A percentile compares a stretch with the other conserved stretches of the same genome.
Conservation (phyloP, 345 rosid species). For the Geranium rotundifolium region DNA sequence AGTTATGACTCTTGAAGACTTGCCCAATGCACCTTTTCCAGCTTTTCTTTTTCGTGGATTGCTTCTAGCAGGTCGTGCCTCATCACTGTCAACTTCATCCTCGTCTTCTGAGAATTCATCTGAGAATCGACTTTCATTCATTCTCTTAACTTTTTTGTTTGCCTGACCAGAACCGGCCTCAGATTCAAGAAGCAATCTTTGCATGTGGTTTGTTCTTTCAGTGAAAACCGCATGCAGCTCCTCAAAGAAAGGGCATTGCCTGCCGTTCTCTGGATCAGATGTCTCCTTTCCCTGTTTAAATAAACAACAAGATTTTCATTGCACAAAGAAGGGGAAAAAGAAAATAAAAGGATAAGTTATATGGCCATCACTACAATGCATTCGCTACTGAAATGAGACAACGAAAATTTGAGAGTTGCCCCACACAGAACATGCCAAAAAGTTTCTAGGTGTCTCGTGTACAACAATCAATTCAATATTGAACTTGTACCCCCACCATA, state of each 20-base stretch:
- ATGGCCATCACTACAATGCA: too few relatives aligned
- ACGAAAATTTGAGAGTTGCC: too few relatives aligned
- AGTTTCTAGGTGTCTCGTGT: too few relatives aligned
- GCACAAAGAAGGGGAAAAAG: not conserved
- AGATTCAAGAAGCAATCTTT: slow-evolving; percentile 22
- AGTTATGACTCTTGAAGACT: slow-evolving; percentile 13
- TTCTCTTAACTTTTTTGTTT: slow-evolving; percentile 26
- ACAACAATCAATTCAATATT: too few relatives aligned
- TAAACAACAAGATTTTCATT: too few relatives aligned
- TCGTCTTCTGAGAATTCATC: slow-evolving; percentile 29
- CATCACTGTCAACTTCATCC: slow-evolving; percentile 23
- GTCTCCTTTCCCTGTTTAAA: slow-evolving; percentile 43
- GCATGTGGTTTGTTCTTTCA: slow-evolving; percentile 35
- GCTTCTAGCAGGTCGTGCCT: slow-evolving; percentile 19
- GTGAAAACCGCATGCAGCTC: slow-evolving; percentile 38
- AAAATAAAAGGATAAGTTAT: too few relatives aligned
- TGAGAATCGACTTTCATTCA: slow-evolving; percentile 14
- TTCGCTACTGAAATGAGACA: too few relatives aligned
- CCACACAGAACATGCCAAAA: too few relatives aligned
- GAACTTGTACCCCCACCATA: too few relatives aligned
- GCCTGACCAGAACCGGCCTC: slow-evolving; percentile 22
- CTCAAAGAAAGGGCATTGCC: slow-evolving; percentile 42
- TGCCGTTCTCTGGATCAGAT: slow-evolving; percentile 33
- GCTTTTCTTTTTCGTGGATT: slow-evolving; percentile 34
- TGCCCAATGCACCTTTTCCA: slow-evolving; percentile 11